Conservation (phyloP, 805 yeast species). For the Candida morakotiae region DNA sequence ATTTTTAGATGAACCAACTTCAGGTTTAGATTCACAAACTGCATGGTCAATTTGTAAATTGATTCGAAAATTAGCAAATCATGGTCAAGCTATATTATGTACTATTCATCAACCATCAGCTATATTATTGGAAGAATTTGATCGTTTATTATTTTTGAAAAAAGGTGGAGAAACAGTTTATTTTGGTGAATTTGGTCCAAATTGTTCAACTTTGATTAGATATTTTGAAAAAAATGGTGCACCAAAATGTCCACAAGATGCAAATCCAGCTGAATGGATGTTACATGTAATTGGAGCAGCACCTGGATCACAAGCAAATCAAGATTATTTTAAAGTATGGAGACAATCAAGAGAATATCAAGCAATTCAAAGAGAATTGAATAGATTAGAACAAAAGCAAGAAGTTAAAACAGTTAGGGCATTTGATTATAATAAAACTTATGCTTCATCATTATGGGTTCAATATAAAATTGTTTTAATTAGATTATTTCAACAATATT, state of each 20-base stretch:
- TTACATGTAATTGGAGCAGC: conserved; percentile 77
- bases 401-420: conserved; percentile 33
- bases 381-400: conserved; percentile 12
- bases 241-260: conserved; percentile 26
- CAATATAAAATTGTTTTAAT: conserved; percentile 26
- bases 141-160: conserved; percentile 59
- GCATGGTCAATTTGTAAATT: conserved; percentile 32
- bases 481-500: conserved; percentile 21
- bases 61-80: conserved; percentile 30
- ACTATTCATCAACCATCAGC: conserved; percentile 86
- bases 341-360: conserved; percentile 55
- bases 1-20: conserved; percentile 37
- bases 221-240: conserved; percentile 73
- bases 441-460: conserved; percentile 23
- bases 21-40: conserved; percentile 36
- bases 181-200: conserved; percentile 71
- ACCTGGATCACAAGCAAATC: conserved; percentile 65
- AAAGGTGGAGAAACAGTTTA: conserved; percentile 74
- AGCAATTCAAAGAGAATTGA: conserved; percentile 55
- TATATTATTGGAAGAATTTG: conserved; percentile 67
- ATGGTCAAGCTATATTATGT: conserved; percentile 32
- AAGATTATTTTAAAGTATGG: conserved; percentile 75
- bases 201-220: conserved; percentile 49
- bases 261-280: conserved; percentile 76
- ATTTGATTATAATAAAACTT: conserved; percentile 18